Evolutionary conservation across 2,329 filamentous ascomycete genomes (phyloP), one percentile per base, ranked within the genome.

Genomic region (Colletotrichum salicis): DNA sequence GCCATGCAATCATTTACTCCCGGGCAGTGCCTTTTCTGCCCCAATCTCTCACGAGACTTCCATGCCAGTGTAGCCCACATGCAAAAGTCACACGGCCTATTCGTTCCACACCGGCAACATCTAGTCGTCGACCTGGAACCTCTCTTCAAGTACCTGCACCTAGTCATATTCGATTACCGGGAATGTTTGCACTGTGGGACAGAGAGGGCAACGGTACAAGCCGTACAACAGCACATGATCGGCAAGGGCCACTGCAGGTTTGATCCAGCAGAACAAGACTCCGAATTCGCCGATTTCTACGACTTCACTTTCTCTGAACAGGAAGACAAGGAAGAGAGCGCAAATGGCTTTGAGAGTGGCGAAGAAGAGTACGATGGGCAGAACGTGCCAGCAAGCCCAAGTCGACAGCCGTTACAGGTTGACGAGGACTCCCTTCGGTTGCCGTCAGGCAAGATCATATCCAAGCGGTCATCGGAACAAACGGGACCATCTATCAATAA

Each of bases 131-230:
- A 88, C 62, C 69, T 84, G 3, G 83, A 84, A 37, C 83, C 84
- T 0, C 77, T 89, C 2, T 78, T 89, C 58, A 74, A 79, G 52
- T 88, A 87, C 69, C 77, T 89, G 0, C 81, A 85, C 61, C 80
- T 87, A 8, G 77, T 89, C 13, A 84, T 89, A 11, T 83, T 80
- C 22, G 81, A 76, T 1, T 87, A 86, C 57, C 78, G 80, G 12
- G 85, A 88, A 76, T 90, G 87, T 65, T 79, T 89, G 55, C 82
- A 80, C 22, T 89, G 87, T 73, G 84, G 85, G 2, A 85, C 80
- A 10, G 76, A 82, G 35, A 80, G 84, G 41, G 76, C 76, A 0
- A 86, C 83, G 0, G 78, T 80, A 0, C 80, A 85, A 64, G 87
- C 82, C 0, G 83, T 84, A 0, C 84, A 87, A 72, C 85, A 87